Evolutionary conservation across 1,139 yeast genomes (phyloP).

Genomic region (Diutina catenulata): DNA sequence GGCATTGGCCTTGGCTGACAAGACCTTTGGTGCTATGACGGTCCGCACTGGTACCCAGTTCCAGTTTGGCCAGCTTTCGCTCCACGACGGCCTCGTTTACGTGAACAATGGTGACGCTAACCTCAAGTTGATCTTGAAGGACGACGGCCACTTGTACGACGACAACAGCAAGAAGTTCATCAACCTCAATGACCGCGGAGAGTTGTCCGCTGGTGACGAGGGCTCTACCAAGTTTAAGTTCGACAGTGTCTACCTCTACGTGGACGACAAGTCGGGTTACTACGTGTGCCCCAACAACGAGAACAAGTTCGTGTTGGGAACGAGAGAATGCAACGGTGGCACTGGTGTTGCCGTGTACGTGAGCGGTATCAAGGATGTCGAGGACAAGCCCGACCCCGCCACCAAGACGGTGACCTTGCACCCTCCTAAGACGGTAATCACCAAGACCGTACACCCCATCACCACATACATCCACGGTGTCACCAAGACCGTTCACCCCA

Average conservation of each 20-base stretch:
- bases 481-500: background rate
- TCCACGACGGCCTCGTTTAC: background rate
- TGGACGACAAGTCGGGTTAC: background rate
- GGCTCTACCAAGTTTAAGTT: background rate
- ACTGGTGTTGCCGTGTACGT: background rate
- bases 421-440: background rate
- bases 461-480: background rate
- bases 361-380: background rate
- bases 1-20: conserved; percentile 15
- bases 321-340: background rate
- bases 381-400: background rate
- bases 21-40: conserved; percentile 12
- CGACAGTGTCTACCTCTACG: background rate
- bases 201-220: background rate
- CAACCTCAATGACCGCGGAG: background rate
- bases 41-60: conserved; percentile 16
- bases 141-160: conserved; percentile 4
- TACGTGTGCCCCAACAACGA: background rate
- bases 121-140: background rate
- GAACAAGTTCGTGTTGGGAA: background rate
- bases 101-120: background rate
- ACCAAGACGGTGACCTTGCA: background rate
- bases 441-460: background rate
- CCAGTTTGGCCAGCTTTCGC: background rate
- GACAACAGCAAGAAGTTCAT: background rate